Conservation (phyloP, 2,329 filamentous ascomycete genomes). For the Periglandula ipomoeae region DNA sequence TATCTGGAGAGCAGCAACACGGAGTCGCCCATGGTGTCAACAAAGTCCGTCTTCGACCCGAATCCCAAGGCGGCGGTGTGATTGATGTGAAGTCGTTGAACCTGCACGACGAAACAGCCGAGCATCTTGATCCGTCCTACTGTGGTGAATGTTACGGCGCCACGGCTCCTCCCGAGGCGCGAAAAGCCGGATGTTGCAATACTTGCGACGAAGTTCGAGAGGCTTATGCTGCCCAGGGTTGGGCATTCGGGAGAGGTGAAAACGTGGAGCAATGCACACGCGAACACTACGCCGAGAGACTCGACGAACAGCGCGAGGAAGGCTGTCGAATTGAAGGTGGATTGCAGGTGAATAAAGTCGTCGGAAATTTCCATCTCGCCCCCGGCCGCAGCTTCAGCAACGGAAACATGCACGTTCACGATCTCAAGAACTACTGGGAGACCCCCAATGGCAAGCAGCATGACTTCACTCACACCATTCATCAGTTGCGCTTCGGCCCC, state of each 20-base stretch:
- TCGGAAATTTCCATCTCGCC: constrained; percentile 97
- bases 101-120: constrained; percentile 55
- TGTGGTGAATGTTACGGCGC: constrained; percentile 93
- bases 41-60: constrained; percentile 74
- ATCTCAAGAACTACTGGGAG: constrained; percentile 91
- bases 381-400: constrained; percentile 94
- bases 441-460: constrained; percentile 59
- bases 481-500: constrained; percentile 86
- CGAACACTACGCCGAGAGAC: constrained; percentile 84
- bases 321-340: constrained; percentile 90
- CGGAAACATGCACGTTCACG: constrained; percentile 95
- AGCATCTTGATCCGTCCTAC: constrained; percentile 83
- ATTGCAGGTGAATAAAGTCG: constrained; percentile 93
- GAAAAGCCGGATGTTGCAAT: constrained; percentile 87
- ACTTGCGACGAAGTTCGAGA: constrained; percentile 95
- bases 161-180: constrained; percentile 56
- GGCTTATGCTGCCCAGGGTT: constrained; percentile 80
- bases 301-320: constrained; percentile 81
- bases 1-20: constrained; percentile 92
- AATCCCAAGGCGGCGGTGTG: constrained; percentile 63
- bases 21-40: constrained; percentile 87
- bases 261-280: constrained; percentile 90
- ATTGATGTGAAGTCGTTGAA: constrained; percentile 62
- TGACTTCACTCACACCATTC: constrained; percentile 82
- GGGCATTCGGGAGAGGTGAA: constrained; percentile 90